Conservation (phyloP, 2,329 filamentous ascomycete species). For the Fusarium sp. region DNA sequence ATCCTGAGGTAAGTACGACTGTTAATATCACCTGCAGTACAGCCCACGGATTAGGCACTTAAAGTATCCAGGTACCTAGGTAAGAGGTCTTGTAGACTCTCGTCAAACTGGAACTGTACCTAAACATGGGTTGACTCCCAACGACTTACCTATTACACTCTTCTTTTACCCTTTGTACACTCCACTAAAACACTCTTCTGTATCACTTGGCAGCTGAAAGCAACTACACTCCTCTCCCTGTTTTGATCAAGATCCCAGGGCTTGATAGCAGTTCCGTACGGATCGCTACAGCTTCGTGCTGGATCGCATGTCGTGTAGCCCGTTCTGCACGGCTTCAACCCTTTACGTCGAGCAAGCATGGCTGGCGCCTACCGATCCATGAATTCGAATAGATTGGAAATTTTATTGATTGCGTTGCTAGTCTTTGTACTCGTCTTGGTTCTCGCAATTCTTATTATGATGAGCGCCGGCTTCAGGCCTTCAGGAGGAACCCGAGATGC, state of each 20-base stretch:
- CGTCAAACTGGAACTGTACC: not conserved
- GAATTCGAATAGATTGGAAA: slow-evolving; percentile 47
- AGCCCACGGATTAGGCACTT: not conserved
- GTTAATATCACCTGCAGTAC: slow-evolving; percentile 8
- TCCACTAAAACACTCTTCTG: slow-evolving; percentile 19
- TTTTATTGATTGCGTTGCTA: slow-evolving; percentile 47
- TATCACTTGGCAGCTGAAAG: slow-evolving; percentile 12
- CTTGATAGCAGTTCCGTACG: not conserved
- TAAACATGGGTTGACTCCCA: not conserved
- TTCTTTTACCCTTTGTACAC: not conserved
- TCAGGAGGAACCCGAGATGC: slow-evolving; percentile 17
- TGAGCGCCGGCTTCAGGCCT: slow-evolving; percentile 40
- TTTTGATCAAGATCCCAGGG: not conserved
- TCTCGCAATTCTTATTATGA: slow-evolving; percentile 47
- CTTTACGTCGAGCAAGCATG: slow-evolving; percentile 32
- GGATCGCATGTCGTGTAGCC: slow-evolving; percentile 13
- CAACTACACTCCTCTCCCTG: not conserved
- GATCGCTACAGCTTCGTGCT: not conserved
- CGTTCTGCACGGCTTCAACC: not conserved
- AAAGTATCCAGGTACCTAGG: too few species aligned
- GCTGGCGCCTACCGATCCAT: slow-evolving; percentile 35
- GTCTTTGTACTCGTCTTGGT: slow-evolving; percentile 48
- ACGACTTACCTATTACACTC: not conserved
- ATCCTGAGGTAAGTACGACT: slow-evolving; percentile 2
- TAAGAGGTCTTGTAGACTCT: not conserved